These are phyloP conservation scores for Lonicera japonica DNA, from an alignment of 129 eudicot species.

Conservation along the genomic window DNA sequence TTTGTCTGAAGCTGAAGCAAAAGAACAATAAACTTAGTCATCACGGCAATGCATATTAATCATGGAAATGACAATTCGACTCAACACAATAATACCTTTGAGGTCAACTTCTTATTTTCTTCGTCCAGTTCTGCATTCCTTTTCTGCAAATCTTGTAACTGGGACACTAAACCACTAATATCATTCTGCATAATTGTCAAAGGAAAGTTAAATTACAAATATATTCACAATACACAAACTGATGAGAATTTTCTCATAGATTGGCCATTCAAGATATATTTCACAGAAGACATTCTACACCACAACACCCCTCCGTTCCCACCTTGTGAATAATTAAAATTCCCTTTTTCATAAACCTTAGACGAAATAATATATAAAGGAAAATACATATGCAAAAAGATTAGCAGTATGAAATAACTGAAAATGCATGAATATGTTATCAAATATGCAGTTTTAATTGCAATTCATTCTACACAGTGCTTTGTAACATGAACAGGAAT, in stretches of 20 bases:
- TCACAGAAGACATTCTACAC: no score
- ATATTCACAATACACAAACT: not conserved
- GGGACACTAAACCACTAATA: conserved; percentile 76
- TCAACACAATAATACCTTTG: conserved; percentile 38
- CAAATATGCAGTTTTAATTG: no score
- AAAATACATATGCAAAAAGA: not conserved
- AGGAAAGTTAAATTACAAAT: not conserved
- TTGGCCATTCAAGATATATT: not conserved
- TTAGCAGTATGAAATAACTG: not conserved
- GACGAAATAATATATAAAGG: not conserved
- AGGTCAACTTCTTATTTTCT: conserved; percentile 49
- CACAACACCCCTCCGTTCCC: no score
- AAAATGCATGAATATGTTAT: no score
- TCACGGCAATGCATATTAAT: not conserved
- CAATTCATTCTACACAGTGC: no score
- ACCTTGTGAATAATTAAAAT: no score
- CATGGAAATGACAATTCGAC: conserved; percentile 1
- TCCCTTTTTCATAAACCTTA: not conserved
- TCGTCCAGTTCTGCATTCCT: conserved; percentile 65
- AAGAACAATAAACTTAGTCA: conserved; percentile 8
- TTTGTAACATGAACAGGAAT: no score
- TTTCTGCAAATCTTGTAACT: conserved; percentile 65
- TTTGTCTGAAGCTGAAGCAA: conserved; percentile 58
- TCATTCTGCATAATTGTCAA: conserved; percentile 52
- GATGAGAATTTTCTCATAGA: not conserved